Conservation (phyloP, 1,284 basidiomycete species). For the Ceraceosorus bombacis region DNA sequence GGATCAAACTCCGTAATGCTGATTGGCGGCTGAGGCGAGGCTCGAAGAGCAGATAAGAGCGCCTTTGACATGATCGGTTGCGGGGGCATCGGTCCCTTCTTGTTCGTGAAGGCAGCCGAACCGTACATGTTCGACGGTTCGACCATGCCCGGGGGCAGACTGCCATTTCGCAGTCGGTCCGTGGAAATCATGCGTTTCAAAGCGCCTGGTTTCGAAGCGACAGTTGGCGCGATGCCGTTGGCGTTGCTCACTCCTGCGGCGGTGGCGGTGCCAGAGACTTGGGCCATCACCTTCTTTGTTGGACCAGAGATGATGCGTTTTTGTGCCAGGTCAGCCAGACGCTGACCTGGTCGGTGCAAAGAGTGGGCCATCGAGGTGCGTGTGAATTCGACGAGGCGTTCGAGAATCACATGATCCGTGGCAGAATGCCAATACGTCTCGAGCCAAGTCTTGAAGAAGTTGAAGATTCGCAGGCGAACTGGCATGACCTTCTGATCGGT, state of each 20-base stretch:
- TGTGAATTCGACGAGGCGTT: constrained; percentile 60
- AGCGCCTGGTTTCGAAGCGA: constrained; percentile 16
- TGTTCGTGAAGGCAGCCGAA: constrained; percentile 11
- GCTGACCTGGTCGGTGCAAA: constrained; percentile 62
- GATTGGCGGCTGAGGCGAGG: constrained; percentile 53
- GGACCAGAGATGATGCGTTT: constrained; percentile 49
- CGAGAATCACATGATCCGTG: constrained; percentile 51
- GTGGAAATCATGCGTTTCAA: constrained; percentile 43
- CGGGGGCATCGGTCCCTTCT: constrained; percentile 44
- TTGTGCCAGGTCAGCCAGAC: constrained; percentile 64
- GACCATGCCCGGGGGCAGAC: constrained; percentile 19
- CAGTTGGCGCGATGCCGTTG: constrained; percentile 7
- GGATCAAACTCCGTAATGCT: constrained; percentile 78
- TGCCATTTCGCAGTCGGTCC: constrained; percentile 35
- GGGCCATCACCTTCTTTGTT: constrained; percentile 15
- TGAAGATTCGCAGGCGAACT: constrained; percentile 77
- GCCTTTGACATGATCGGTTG: constrained; percentile 73
- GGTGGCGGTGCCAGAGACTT: constrained; percentile 7
- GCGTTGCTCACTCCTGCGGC: constrained; percentile 27
- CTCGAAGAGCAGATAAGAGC: constrained; percentile 54
- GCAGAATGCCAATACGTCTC: constrained; percentile 77
- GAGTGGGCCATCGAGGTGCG: constrained; percentile 59
- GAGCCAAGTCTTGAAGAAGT: constrained; percentile 86
- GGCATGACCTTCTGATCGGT: constrained; percentile 77
- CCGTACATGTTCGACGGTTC: constrained; percentile 33